Percentiles rank a stretch among this genome's conserved stretches.
These are phyloP conservation scores for Selaginella tamariscina DNA, from an alignment of 75 land plant species.

Conservation along the genomic window DNA sequence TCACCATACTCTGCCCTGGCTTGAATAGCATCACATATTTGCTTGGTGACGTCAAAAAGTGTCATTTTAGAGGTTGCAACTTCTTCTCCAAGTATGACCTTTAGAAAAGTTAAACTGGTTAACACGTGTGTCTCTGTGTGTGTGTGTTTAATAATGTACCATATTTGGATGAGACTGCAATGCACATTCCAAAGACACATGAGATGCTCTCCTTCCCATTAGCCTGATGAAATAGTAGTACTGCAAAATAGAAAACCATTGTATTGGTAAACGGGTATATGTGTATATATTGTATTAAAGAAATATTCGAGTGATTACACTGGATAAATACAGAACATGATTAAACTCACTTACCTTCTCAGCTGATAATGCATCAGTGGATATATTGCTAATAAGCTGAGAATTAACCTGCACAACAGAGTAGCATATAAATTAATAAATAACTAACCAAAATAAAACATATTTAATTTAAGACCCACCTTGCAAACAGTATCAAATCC, in stretches of 20 bases:
- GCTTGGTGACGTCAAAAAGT: conserved; percentile 79
- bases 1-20: conserved; percentile 80
- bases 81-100: conserved; percentile 96
- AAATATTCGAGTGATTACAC: no score
- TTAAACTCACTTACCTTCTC: background rate
- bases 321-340: no score
- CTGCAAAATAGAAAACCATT: conserved; percentile 36
- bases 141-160: no score
- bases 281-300: no score
- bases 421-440: background rate
- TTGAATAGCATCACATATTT: conserved; percentile 96
- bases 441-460: background rate
- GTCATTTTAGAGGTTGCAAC: conserved; percentile 85
- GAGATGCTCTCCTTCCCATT: conserved; percentile 89
- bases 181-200: conserved; percentile 89
- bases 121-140: no score
- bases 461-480: background rate
- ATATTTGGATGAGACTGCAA: conserved; percentile 97
- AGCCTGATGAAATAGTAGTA: conserved; percentile 92
- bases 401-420: conserved; percentile 6
- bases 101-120: background rate
- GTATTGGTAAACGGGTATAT: no score
- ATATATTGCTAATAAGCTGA: conserved; percentile 10
- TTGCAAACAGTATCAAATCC: conserved; percentile 12
- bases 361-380: conserved; percentile 7